Percentiles rank a stretch among this genome's conserved stretches.
phyloP scores from a whole-genome alignment of 441 rosid genomes.

The Caryocar brasiliense region DNA sequence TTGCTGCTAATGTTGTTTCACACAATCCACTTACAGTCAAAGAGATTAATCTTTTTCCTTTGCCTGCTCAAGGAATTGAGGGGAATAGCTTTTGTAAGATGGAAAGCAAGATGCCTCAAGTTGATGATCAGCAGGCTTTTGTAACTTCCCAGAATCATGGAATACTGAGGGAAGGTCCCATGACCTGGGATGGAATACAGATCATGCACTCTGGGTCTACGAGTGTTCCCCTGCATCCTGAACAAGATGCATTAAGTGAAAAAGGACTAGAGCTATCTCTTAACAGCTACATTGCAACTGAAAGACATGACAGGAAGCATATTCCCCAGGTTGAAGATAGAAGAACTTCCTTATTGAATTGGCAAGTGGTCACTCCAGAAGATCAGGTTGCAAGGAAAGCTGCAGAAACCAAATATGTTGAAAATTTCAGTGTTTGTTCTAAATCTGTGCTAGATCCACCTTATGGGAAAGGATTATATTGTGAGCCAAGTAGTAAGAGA shows the following conservation, averaged over 20 bases:
- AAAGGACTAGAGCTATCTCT: constrained; percentile 33
- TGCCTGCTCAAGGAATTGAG: constrained; percentile 31
- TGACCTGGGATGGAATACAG: constrained; percentile 21
- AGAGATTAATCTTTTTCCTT: constrained; percentile 28
- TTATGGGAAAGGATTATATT: constrained; percentile 21
- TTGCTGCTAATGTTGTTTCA: constrained; percentile 18
- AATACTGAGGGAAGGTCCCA: constrained; percentile 25
- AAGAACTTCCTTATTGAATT: constrained; percentile 15
- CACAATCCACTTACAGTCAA: constrained; percentile 21
- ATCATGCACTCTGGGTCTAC: constrained; percentile 15
- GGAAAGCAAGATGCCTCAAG: constrained; percentile 38
- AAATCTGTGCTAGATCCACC: constrained; percentile 26
- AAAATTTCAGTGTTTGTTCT: constrained; percentile 29
- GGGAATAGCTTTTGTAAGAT: constrained; percentile 28
- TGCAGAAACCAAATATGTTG: constrained; percentile 23
- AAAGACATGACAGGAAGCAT: constrained; percentile 26
- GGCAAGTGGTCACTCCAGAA: constrained; percentile 24
- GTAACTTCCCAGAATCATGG: constrained; percentile 22
- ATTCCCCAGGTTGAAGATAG: constrained; percentile 23
- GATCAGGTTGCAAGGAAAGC: constrained; percentile 26
- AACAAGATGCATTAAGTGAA: constrained; percentile 24
- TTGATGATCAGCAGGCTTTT: constrained; percentile 26
- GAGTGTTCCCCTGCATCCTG: constrained; percentile 22
- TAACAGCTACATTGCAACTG: constrained; percentile 28
- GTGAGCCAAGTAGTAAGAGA: constrained; percentile 28